These are phyloP conservation scores for Taxillus chinensis DNA, from an alignment of 164 flowering plant species.

Conservation along the genomic window DNA sequence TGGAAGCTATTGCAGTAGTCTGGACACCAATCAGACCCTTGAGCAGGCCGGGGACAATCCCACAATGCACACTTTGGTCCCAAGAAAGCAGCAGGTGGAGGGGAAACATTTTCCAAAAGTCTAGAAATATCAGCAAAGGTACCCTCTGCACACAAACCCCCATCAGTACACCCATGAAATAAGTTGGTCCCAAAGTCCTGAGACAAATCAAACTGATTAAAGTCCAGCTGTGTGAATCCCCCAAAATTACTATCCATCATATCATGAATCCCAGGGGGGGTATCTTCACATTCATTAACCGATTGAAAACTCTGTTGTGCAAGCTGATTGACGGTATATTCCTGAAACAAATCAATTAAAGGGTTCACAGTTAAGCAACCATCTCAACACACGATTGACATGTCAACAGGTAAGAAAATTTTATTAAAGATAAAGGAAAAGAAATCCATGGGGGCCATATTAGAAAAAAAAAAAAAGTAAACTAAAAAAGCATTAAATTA, in stretches of 20 bases:
- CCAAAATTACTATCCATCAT: slow-evolving; percentile 30
- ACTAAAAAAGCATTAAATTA: no score
- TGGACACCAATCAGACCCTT: slow-evolving; percentile 64
- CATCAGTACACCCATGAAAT: slow-evolving; percentile 28
- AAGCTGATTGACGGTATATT: slow-evolving; percentile 30
- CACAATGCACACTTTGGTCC: slow-evolving; percentile 98
- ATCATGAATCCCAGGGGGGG: slow-evolving; percentile 24
- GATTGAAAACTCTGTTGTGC: slow-evolving; percentile 39
- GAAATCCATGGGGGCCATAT: no score
- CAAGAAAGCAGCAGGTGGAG: slow-evolving; percentile 90
- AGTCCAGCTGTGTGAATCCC: slow-evolving; percentile 34
- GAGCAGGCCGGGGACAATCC: slow-evolving; percentile 98
- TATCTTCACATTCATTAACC: slow-evolving; percentile 47
- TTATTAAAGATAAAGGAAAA: no score
- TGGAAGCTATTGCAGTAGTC: slow-evolving; percentile 89
- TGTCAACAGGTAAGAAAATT: no score
- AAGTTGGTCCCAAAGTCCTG: slow-evolving; percentile 43
- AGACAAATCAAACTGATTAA: slow-evolving; percentile 51
- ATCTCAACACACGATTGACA: not conserved
- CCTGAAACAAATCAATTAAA: slow-evolving; percentile 28
- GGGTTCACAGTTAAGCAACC: not conserved
- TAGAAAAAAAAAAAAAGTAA: no score
- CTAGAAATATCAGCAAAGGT: slow-evolving; percentile 30
- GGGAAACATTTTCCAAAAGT: slow-evolving; percentile 45
- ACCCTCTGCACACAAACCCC: slow-evolving; percentile 36